phyloP scores from a whole-genome alignment of 495 filamentous ascomycete species.

The Trypethelium eluteriae region DNA sequence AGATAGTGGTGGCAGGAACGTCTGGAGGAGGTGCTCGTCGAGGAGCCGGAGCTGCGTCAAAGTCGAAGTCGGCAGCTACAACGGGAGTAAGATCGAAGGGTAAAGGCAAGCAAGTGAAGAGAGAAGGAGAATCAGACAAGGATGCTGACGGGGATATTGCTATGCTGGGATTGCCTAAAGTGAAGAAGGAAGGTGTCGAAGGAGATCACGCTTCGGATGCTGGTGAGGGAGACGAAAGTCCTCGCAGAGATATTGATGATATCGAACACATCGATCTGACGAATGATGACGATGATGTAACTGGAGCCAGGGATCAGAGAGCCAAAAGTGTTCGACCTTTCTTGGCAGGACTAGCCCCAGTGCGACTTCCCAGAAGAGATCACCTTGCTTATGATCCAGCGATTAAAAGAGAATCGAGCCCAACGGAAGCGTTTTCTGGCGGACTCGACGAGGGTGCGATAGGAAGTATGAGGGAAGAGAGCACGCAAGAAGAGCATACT shows the following conservation, averaged over 20 bases:
- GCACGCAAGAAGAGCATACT: background rate
- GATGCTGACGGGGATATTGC: conserved; percentile 16
- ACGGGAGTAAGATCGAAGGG: conserved; percentile 4
- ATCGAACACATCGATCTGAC: conserved; percentile 29
- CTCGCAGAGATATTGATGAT: conserved; percentile 30
- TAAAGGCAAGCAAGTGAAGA: conserved; percentile 11
- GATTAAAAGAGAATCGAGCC: conserved; percentile 16
- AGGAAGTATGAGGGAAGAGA: conserved; percentile 21
- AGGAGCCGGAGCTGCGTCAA: background rate
- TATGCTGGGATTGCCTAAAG: conserved; percentile 7
- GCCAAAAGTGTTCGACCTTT: background rate
- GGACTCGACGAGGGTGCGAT: conserved; percentile 15
- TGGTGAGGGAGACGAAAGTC: conserved; percentile 24
- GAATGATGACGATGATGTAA: conserved; percentile 28
- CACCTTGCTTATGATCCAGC: conserved; percentile 13
- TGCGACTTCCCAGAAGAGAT: conserved; percentile 43
- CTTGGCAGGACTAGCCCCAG: conserved; percentile 28
- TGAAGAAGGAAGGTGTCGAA: conserved; percentile 24
- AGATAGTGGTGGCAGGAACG: background rate
- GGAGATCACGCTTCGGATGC: conserved; percentile 35
- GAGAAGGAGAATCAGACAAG: conserved; percentile 14
- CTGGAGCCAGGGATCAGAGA: background rate
- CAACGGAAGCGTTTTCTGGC: background rate
- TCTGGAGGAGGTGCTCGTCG: conserved; percentile 2
- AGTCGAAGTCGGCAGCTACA: conserved; percentile 7